A percentile compares a stretch with the other conserved stretches of the same genome.
Evolutionary conservation across 306 rosid genomes (phyloP).

Genomic region (Lagenaria siceraria): DNA sequence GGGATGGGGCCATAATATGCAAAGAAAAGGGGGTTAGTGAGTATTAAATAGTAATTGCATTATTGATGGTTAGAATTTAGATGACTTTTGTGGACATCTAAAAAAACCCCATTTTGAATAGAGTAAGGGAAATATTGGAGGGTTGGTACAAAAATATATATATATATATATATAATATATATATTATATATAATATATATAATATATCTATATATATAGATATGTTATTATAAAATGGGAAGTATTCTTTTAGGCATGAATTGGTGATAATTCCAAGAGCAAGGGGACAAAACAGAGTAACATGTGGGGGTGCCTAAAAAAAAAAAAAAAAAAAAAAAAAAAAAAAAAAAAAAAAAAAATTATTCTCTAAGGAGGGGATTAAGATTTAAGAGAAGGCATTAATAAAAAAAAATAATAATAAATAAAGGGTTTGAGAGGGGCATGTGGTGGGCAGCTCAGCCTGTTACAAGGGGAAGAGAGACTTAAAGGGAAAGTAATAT

Average conservation of each 20-base stretch:
- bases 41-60: conserved; percentile 5
- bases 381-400: conserved; percentile 9
- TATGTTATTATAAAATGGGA: neutral
- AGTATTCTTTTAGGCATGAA: neutral
- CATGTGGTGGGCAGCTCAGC: conserved; percentile 15
- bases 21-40: neutral
- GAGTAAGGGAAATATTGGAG: neutral
- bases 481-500: conserved; percentile 26
- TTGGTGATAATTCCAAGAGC: conserved; percentile 34
- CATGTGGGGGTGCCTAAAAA: conserved; percentile 35
- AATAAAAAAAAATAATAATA: no score
- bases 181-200: neutral
- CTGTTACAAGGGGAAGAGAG: conserved; percentile 15
- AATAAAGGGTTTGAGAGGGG: no score
- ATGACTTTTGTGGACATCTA: conserved; percentile 6
- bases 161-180: no score
- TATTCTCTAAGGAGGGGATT: conserved; percentile 15
- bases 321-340: conserved; percentile 6
- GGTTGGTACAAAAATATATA: neutral
- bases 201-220: no score
- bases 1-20: neutral
- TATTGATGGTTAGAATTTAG: conserved; percentile 2
- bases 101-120: neutral
- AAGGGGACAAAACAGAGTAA: conserved; percentile 50
- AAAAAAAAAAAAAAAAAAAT: conserved; percentile 18